Conservation (phyloP, 768 basidiomycete species). For the Lactifluus subvellereus region DNA sequence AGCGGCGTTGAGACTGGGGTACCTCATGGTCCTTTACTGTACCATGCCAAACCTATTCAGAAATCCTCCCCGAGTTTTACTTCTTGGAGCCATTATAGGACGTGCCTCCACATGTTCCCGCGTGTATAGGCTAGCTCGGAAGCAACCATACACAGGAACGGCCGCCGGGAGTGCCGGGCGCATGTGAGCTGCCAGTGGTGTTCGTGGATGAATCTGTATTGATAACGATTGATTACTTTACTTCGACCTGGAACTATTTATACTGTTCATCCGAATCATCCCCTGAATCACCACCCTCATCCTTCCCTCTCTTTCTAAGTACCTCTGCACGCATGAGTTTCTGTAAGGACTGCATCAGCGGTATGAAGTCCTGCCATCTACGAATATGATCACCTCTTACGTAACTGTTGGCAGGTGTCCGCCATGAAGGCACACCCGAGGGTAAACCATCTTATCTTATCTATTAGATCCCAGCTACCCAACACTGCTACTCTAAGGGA, state of each 20-base stretch:
- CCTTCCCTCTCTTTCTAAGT: neutral
- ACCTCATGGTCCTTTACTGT: too few species aligned
- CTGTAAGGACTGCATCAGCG: conserved; percentile 51
- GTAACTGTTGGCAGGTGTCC: conserved; percentile 28
- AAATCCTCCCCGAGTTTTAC: too few species aligned
- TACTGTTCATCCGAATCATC: neutral
- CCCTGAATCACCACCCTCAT: neutral
- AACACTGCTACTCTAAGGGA: conserved; percentile 27
- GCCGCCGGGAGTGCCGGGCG: too few species aligned
- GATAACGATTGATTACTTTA: neutral
- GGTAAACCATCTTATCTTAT: conserved; percentile 26
- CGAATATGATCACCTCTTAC: neutral
- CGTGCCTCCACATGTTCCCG: too few species aligned
- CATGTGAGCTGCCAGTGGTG: too few species aligned
- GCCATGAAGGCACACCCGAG: conserved; percentile 34
- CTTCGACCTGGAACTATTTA: conserved; percentile 1
- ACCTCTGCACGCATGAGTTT: conserved; percentile 38
- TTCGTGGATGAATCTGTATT: neutral
- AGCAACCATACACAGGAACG: too few species aligned
- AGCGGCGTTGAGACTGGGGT: too few species aligned
- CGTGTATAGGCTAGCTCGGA: too few species aligned
- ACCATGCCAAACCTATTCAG: too few species aligned
- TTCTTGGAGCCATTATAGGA: neutral
- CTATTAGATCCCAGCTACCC: neutral
- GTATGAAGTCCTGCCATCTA: conserved; percentile 29